Evolutionary conservation across 2,329 filamentous ascomycete genomes (phyloP).

Genomic region (Calonectria henricotiae): DNA sequence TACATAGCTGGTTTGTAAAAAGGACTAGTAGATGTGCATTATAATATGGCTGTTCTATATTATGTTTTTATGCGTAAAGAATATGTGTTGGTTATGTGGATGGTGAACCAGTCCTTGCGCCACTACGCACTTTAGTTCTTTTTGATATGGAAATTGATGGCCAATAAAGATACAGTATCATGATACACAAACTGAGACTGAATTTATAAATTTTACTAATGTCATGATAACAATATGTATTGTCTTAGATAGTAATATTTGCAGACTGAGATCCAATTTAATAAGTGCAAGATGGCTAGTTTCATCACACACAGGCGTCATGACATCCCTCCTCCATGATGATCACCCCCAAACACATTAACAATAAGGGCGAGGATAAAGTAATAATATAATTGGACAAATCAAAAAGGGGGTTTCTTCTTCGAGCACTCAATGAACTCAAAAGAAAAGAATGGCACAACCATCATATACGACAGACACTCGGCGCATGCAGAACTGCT

Average conservation of each 20-base stretch:
- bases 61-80: not conserved
- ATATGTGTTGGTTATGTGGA: not conserved
- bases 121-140: too few species aligned
- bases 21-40: not conserved
- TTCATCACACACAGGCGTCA: too few species aligned
- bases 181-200: not conserved
- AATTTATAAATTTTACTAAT: not conserved
- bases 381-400: too few species aligned
- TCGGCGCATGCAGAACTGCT: not conserved
- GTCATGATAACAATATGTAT: too few species aligned
- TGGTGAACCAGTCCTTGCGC: not conserved
- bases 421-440: not conserved
- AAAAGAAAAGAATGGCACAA: not conserved
- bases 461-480: not conserved
- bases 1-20: constrained; percentile 1
- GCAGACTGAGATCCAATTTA: too few species aligned
- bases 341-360: too few species aligned
- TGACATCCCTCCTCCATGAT: too few species aligned
- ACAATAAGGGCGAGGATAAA: too few species aligned
- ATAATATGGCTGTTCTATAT: not conserved
- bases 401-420: too few species aligned
- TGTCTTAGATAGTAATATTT: too few species aligned
- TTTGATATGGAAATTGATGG: not conserved
- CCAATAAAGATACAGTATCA: not conserved
- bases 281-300: too few species aligned